Evolutionary conservation across 2,329 filamentous ascomycete species (phyloP).

Genomic region (Torrubiellomyces zombiae): DNA sequence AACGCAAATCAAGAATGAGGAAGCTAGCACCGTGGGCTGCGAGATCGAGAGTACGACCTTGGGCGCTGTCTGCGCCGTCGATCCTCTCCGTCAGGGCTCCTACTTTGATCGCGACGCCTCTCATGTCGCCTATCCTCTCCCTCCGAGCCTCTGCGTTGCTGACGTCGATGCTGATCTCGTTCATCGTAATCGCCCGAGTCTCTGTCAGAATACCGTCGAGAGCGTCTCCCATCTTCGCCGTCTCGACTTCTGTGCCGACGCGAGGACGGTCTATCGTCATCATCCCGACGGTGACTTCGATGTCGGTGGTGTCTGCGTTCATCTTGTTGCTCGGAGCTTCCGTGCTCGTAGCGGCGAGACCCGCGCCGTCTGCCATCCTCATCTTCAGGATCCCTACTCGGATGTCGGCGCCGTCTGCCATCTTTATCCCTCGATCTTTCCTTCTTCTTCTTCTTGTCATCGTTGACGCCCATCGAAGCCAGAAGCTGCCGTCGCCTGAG

Average conservation of each 20-base stretch:
- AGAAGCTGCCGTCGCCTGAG: slow-evolving; percentile 51
- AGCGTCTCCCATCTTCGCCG: too few species aligned
- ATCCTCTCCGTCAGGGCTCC: neutral
- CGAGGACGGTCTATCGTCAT: too few species aligned
- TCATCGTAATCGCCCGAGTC: too few species aligned
- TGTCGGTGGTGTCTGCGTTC: slow-evolving; percentile 2
- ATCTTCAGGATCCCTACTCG: slow-evolving; percentile 1
- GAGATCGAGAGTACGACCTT: too few species aligned
- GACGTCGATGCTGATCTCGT: too few species aligned
- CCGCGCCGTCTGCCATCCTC: slow-evolving; percentile 1
- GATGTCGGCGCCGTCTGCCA: slow-evolving; percentile 20
- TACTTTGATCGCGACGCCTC: slow-evolving; percentile 5
- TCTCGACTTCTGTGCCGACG: slow-evolving; percentile 5
- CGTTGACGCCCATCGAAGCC: slow-evolving; percentile 40
- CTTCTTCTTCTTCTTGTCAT: slow-evolving; percentile 28
- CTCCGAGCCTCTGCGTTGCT: slow-evolving; percentile 3
- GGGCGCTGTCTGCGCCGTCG: neutral
- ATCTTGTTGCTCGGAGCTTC: too few species aligned
- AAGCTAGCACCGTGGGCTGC: too few species aligned
- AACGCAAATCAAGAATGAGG: too few species aligned
- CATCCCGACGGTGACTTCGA: too few species aligned
- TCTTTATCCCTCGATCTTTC: slow-evolving; percentile 17
- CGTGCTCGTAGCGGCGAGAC: too few species aligned
- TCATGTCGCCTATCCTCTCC: slow-evolving; percentile 3
- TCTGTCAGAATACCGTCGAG: too few species aligned